Evolutionary conservation across 495 filamentous ascomycete genomes (phyloP).

Genomic region (Astrothelium macrocarpum): DNA sequence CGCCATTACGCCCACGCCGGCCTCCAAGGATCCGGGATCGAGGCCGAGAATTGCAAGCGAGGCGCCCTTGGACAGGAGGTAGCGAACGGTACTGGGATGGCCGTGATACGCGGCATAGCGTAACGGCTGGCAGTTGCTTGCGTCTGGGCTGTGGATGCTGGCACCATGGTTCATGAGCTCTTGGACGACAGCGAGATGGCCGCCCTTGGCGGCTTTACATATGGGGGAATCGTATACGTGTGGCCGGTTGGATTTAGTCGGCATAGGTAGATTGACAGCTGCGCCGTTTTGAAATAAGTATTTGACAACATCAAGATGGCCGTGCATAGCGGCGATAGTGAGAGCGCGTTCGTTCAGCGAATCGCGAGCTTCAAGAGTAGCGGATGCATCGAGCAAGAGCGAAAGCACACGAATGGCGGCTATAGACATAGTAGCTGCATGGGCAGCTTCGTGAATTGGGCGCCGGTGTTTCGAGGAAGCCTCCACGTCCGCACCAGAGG

Average conservation of each 20-base stretch:
- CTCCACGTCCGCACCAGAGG: conserved; percentile 35
- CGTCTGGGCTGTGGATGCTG: conserved; percentile 34
- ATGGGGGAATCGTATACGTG: conserved; percentile 34
- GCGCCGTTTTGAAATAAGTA: conserved; percentile 35
- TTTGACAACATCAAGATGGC: conserved; percentile 32
- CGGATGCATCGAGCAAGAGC: conserved; percentile 34
- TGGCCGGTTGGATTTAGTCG: conserved; percentile 12
- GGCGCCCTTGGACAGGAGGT: conserved; percentile 10
- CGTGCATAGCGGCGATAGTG: conserved; percentile 31
- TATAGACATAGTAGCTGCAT: too few relatives aligned
- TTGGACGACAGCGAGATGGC: conserved; percentile 33
- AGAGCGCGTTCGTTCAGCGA: conserved; percentile 34
- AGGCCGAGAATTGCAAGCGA: conserved; percentile 7
- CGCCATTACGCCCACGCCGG: neutral
- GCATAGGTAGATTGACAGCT: conserved; percentile 23
- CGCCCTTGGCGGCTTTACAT: conserved; percentile 36
- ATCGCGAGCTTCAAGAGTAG: conserved; percentile 35
- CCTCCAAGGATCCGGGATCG: neutral
- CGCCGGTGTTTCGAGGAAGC: too few relatives aligned
- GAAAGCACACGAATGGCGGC: conserved; percentile 30
- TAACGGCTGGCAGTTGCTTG: conserved; percentile 34
- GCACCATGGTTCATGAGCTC: conserved; percentile 33
- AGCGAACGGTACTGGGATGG: conserved; percentile 29
- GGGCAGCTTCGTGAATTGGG: conserved; percentile 36
- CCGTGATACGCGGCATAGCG: conserved; percentile 37